Percentiles rank a stretch among this genome's conserved stretches.
phyloP scores from a whole-genome alignment of 257 asterid genomes.

The Solanum microdontum region DNA sequence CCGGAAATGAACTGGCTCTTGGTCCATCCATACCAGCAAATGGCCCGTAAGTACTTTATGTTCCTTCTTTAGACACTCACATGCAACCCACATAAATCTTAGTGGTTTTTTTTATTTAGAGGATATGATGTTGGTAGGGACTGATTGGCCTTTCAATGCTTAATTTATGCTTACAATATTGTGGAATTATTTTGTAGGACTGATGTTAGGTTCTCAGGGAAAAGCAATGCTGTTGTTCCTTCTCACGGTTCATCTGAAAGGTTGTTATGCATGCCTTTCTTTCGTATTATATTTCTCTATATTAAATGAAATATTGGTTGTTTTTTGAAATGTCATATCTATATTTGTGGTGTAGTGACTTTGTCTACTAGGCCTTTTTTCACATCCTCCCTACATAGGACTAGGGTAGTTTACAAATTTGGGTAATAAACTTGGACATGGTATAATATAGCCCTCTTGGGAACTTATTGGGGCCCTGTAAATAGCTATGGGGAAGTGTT shows the following conservation, averaged over 20 bases:
- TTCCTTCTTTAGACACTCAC: not conserved
- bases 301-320: not conserved
- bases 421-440: not conserved
- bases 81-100: not conserved
- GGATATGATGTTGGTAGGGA: not conserved
- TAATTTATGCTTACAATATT: not conserved
- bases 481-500: not conserved
- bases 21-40: slow-evolving; percentile 52
- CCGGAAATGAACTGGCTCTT: slow-evolving; percentile 39
- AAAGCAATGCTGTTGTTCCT: slow-evolving; percentile 41
- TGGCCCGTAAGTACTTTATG: slow-evolving; percentile 36
- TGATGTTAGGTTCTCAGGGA: slow-evolving; percentile 49
- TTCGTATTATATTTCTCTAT: slow-evolving; percentile 5
- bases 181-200: slow-evolving; percentile 30
- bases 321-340: not conserved
- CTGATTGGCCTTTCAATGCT: not conserved
- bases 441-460: not conserved
- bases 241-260: slow-evolving; percentile 57
- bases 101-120: not conserved
- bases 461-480: not conserved
- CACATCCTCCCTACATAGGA: not conserved
- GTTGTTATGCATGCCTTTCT: slow-evolving; percentile 22
- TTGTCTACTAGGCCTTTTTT: not conserved
- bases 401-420: not conserved
- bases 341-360: not conserved